A percentile compares a stretch with the other conserved stretches of the same genome.
phyloP scores from a whole-genome alignment of 2,329 filamentous ascomycete genomes.

The Eutypella sp. region DNA sequence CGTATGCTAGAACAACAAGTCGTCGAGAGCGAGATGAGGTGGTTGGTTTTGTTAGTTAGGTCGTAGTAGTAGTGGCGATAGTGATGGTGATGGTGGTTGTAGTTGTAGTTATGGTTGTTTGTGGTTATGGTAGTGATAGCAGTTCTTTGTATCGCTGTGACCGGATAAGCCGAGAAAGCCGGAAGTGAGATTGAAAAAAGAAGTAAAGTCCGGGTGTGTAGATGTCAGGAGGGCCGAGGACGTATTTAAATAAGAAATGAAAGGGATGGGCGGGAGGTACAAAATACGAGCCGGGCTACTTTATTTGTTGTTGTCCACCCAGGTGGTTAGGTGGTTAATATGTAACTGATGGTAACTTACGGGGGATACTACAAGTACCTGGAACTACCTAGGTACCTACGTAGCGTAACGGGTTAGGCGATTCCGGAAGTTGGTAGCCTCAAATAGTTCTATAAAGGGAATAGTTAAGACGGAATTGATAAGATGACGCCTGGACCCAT shows the following conservation, averaged over 20 bases:
- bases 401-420: too few relatives aligned
- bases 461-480: not conserved
- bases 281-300: not conserved
- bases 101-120: not conserved
- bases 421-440: not conserved
- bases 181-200: not conserved
- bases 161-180: not conserved
- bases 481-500: not conserved
- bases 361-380: too few relatives aligned
- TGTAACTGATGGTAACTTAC: too few relatives aligned
- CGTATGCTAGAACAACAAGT: too few relatives aligned
- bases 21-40: too few relatives aligned
- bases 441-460: too few relatives aligned
- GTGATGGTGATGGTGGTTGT: not conserved
- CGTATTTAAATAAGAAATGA: not conserved
- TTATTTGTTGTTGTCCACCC: too few relatives aligned
- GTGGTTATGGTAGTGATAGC: not conserved
- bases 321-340: too few relatives aligned
- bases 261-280: too few relatives aligned
- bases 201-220: not conserved
- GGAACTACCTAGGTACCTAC: too few relatives aligned
- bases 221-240: not conserved
- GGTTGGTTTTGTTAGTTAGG: not conserved
- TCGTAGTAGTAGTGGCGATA: too few relatives aligned
- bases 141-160: not conserved